A percentile compares a stretch with the other conserved stretches of the same genome.
Conservation (phyloP, 495 filamentous ascomycete species). For the Trichoderma virens region DNA sequence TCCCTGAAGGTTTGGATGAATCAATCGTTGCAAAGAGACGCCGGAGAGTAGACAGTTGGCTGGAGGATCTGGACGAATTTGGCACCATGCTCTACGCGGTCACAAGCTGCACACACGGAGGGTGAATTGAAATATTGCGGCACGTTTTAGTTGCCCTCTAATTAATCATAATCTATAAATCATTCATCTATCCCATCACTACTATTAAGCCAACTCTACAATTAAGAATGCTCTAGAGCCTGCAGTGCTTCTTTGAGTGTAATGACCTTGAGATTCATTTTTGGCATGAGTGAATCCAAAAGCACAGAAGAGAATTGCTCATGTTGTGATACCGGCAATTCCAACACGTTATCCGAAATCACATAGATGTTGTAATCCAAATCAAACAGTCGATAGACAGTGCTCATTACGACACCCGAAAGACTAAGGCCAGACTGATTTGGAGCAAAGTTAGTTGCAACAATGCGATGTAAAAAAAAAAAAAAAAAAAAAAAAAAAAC, state of each 20-base stretch:
- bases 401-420: conserved; percentile 37
- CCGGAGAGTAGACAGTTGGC: conserved; percentile 34
- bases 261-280: not conserved
- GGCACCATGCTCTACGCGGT: conserved; percentile 43
- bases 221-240: not conserved
- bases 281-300: not conserved
- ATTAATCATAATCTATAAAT: too few species aligned
- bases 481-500: too few species aligned
- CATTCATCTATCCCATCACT: too few species aligned
- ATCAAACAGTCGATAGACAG: conserved; percentile 38
- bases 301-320: not conserved
- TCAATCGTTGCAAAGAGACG: conserved; percentile 20
- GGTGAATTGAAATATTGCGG: not conserved
- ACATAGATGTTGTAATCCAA: conserved; percentile 37
- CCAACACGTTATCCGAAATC: conserved; percentile 17
- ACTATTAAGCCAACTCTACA: too few species aligned
- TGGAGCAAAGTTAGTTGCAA: not conserved
- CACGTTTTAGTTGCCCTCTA: too few species aligned
- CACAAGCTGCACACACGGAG: conserved; percentile 34
- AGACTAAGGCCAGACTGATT: conserved; percentile 34
- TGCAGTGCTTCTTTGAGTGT: not conserved
- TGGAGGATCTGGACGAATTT: conserved; percentile 39
- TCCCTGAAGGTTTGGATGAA: conserved; percentile 23
- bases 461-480: not conserved
- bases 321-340: not conserved